These are phyloP conservation scores for Sequoiadendron giganteum DNA, from an alignment of 75 land plant species.

Conservation along the genomic window DNA sequence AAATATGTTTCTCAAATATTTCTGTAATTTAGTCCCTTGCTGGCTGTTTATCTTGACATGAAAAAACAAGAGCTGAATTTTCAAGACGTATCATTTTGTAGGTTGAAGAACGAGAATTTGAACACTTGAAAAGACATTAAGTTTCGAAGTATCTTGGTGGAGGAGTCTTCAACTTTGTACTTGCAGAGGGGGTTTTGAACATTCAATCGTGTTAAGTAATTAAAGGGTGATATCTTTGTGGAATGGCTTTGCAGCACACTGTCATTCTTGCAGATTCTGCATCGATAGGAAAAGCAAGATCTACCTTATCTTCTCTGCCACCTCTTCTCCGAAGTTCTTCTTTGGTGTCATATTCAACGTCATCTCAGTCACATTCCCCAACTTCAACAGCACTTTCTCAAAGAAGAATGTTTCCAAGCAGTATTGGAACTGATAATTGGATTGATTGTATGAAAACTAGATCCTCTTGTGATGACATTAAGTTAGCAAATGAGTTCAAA, in stretches of 20 bases:
- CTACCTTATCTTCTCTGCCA: neutral
- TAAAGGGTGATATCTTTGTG: neutral
- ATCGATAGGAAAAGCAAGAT: neutral
- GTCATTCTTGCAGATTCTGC: neutral
- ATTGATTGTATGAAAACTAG: slow-evolving; percentile 44
- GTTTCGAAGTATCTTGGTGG: neutral
- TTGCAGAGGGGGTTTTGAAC: neutral
- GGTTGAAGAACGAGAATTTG: neutral
- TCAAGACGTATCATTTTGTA: neutral
- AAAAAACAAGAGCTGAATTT: too few relatives aligned
- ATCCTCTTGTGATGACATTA: slow-evolving; percentile 20
- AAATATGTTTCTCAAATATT: neutral
- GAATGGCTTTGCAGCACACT: neutral
- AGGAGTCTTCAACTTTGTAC: neutral
- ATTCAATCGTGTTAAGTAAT: neutral
- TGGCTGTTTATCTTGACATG: neutral
- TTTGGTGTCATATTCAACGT: neutral
- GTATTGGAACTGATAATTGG: slow-evolving; percentile 15
- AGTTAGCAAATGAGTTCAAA: neutral
- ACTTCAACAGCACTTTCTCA: neutral
- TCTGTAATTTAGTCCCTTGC: neutral
- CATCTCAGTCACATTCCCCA: slow-evolving; percentile 8
- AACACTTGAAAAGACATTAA: too few relatives aligned
- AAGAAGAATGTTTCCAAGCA: slow-evolving; percentile 3
- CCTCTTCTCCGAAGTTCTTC: slow-evolving; percentile 1